Conservation (phyloP, 495 filamentous ascomycete species). For the Penicillium angulare region DNA sequence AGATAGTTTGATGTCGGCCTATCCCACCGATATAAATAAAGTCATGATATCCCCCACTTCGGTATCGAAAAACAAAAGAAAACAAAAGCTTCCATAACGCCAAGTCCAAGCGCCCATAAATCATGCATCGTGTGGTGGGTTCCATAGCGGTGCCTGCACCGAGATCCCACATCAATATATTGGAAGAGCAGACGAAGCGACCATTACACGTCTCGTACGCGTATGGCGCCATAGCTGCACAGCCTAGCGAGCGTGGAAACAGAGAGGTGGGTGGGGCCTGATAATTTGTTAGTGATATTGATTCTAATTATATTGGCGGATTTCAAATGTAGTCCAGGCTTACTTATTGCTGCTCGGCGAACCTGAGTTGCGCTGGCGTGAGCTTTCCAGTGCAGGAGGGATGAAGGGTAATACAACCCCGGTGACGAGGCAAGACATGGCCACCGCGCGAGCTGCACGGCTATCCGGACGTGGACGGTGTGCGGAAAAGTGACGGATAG, state of each 20-base stretch:
- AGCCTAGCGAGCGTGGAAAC: constrained; percentile 45
- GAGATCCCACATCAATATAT: no score
- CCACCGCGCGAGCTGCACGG: constrained; percentile 38
- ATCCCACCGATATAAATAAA: not conserved
- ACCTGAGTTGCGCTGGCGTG: constrained; percentile 35
- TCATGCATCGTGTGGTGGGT: constrained; percentile 10
- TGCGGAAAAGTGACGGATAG: constrained; percentile 46
- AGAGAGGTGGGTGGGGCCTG: constrained; percentile 39
- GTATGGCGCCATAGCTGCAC: not conserved
- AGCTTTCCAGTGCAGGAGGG: constrained; percentile 46
- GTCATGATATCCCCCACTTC: not conserved
- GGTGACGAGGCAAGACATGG: constrained; percentile 39
- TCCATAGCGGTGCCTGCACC: constrained; percentile 17
- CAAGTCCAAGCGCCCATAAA: constrained; percentile 8
- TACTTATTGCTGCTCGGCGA: constrained; percentile 40
- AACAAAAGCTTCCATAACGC: constrained; percentile 14
- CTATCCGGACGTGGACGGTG: constrained; percentile 39
- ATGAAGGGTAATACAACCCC: constrained; percentile 47
- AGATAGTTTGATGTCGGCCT: not conserved
- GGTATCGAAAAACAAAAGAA: constrained; percentile 5
- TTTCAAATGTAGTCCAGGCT: constrained; percentile 9
- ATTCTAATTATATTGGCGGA: not conserved
- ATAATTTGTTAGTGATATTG: not conserved
- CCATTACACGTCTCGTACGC: not conserved
- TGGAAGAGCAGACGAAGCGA: not conserved